Evolutionary conservation across 192 early-diverging fungal genomes (phyloP).

Genomic region (Phlyctochytrium bullatum): DNA sequence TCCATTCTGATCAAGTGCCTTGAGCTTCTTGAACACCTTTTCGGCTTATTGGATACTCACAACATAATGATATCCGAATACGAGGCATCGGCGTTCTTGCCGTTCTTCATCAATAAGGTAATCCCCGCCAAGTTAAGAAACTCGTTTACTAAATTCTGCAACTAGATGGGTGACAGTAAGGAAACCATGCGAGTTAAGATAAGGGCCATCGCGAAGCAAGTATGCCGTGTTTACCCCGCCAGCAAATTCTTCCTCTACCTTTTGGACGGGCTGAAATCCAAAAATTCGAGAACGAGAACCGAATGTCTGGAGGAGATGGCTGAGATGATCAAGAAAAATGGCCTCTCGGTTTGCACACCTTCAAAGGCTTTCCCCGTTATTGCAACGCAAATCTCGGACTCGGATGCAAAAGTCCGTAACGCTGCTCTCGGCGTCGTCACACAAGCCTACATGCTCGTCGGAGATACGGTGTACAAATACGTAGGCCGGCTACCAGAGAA

Average conservation of each 20-base stretch:
- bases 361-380: constrained; percentile 70
- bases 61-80: constrained; percentile 72
- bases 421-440: constrained; percentile 72
- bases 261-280: constrained; percentile 70
- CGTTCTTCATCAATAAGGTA: constrained; percentile 67
- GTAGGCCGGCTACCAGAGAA: constrained; percentile 73
- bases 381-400: constrained; percentile 71
- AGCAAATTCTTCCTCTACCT: constrained; percentile 74
- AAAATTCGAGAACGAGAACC: constrained; percentile 73
- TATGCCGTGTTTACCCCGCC: constrained; percentile 74
- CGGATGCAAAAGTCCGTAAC: constrained; percentile 78
- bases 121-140: constrained; percentile 4
- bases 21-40: constrained; percentile 75
- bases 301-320: constrained; percentile 83
- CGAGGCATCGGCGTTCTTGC: constrained; percentile 76
- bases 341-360: constrained; percentile 59
- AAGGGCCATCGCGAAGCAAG: constrained; percentile 64
- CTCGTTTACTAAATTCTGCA: too few relatives aligned
- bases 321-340: constrained; percentile 68
- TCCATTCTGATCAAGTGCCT: constrained; percentile 81
- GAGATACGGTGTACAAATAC: constrained; percentile 71
- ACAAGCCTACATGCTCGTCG: constrained; percentile 71
- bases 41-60: constrained; percentile 60
- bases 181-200: constrained; percentile 74
- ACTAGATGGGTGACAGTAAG: constrained; percentile 83